A percentile compares a stretch with the other conserved stretches of the same genome.
Conservation (phyloP, 2,329 filamentous ascomycete species). For the Sarocladium kiliense region DNA sequence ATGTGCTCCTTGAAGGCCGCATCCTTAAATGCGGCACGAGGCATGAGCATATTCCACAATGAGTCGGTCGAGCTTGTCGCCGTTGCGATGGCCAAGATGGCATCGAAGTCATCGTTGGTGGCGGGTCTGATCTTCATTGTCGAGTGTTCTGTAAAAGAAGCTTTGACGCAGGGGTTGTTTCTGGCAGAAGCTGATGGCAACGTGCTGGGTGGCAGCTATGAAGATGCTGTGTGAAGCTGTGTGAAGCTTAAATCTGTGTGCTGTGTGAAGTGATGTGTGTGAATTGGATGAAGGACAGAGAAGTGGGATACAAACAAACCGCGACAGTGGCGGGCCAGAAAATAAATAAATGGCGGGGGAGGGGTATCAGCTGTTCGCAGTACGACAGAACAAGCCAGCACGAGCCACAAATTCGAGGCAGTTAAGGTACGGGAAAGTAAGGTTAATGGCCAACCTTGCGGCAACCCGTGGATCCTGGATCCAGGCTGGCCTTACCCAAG, state of each 20-base stretch:
- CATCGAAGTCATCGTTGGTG: constrained; percentile 5
- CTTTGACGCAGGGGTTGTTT: neutral
- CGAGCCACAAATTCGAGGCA: neutral
- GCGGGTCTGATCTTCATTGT: constrained; percentile 9
- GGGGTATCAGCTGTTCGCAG: constrained; percentile 6
- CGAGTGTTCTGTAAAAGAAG: neutral
- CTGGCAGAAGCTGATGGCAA: neutral
- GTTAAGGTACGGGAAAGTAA: neutral
- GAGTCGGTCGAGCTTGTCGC: constrained; percentile 10
- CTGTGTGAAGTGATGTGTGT: no score
- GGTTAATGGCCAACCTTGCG: neutral
- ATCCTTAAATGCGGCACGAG: constrained; percentile 11
- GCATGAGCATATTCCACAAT: constrained; percentile 10
- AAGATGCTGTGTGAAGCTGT: neutral
- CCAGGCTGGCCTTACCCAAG: neutral
- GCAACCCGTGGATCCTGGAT: neutral
- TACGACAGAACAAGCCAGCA: neutral
- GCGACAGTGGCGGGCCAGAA: neutral
- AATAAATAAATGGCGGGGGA: constrained; percentile 7
- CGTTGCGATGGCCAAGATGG: constrained; percentile 7
- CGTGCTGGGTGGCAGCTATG: neutral
- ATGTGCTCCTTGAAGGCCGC: constrained; percentile 11
- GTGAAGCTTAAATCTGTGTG: neutral
- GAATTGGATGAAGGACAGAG: neutral
- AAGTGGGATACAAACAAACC: neutral